These are phyloP conservation scores for Inga leiocalycina DNA, from an alignment of 306 rosid genomes.

Conservation along the genomic window DNA sequence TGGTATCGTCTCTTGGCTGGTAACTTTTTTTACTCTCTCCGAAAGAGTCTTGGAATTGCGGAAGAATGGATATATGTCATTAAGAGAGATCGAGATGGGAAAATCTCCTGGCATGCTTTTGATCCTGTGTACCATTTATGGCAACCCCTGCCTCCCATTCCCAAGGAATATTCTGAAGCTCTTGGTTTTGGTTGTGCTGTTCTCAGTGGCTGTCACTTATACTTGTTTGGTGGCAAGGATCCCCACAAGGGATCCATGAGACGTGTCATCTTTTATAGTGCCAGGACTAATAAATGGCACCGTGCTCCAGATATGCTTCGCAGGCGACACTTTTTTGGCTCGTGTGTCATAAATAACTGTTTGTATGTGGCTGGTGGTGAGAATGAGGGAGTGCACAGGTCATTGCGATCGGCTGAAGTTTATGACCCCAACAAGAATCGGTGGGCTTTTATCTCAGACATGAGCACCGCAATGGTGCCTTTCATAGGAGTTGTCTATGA, in stretches of 20 bases:
- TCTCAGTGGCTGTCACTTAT: slow-evolving; percentile 82
- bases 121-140: slow-evolving; percentile 82
- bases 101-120: slow-evolving; percentile 91
- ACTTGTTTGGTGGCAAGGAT: slow-evolving; percentile 87
- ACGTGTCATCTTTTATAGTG: slow-evolving; percentile 77
- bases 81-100: slow-evolving; percentile 85
- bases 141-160: slow-evolving; percentile 93
- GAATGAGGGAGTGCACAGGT: slow-evolving; percentile 74
- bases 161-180: slow-evolving; percentile 87
- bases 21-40: slow-evolving; percentile 79
- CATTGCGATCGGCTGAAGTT: slow-evolving; percentile 80
- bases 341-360: slow-evolving; percentile 85
- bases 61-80: slow-evolving; percentile 88
- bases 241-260: slow-evolving; percentile 86
- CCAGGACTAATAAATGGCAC: slow-evolving; percentile 92
- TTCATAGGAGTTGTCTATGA: slow-evolving; percentile 82
- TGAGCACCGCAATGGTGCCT: slow-evolving; percentile 93
- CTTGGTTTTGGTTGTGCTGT: slow-evolving; percentile 95
- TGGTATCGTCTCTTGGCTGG: slow-evolving; percentile 85
- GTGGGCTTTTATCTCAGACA: slow-evolving; percentile 81
- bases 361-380: slow-evolving; percentile 90
- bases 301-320: slow-evolving; percentile 95
- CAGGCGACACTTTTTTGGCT: slow-evolving; percentile 80
- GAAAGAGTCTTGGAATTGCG: slow-evolving; percentile 69
- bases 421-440: slow-evolving; percentile 86